A percentile compares a stretch with the other conserved stretches of the same genome.
Conservation (phyloP, 495 filamentous ascomycete genomes). For the Bacidia gigantensis region DNA sequence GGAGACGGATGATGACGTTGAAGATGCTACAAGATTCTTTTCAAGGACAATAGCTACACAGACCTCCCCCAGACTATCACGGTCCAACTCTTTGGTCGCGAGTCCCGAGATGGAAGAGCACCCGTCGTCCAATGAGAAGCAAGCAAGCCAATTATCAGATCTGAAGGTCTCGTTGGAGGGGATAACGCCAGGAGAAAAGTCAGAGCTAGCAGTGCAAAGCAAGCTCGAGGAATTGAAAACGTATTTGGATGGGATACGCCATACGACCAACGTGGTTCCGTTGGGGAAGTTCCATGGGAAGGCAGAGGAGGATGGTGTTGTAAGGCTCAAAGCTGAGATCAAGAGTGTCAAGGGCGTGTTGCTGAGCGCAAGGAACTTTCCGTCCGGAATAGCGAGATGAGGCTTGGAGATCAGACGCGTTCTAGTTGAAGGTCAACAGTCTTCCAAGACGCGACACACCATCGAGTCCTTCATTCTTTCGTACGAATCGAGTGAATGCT, state of each 20-base stretch:
- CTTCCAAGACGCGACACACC: too few species aligned
- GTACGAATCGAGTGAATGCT: too few species aligned
- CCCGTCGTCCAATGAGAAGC: background rate
- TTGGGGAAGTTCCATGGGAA: slow-evolving; percentile 30
- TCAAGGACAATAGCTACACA: slow-evolving; percentile 83
- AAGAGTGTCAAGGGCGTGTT: slow-evolving; percentile 86
- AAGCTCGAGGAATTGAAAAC: slow-evolving; percentile 32
- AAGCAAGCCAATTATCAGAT: slow-evolving; percentile 1
- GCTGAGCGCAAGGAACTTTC: slow-evolving; percentile 61
- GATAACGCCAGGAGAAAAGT: slow-evolving; percentile 1
- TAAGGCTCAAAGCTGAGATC: slow-evolving; percentile 69
- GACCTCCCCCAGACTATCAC: slow-evolving; percentile 45
- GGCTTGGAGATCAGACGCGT: background rate
- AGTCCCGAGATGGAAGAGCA: background rate
- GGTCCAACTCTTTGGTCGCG: slow-evolving; percentile 20
- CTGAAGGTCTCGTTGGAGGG: slow-evolving; percentile 4
- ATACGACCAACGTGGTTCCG: slow-evolving; percentile 18
- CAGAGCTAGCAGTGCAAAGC: slow-evolving; percentile 33
- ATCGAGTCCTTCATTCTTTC: too few species aligned
- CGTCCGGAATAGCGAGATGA: slow-evolving; percentile 12
- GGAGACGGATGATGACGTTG: slow-evolving; percentile 33
- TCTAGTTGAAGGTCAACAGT: too few species aligned
- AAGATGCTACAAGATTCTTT: slow-evolving; percentile 74
- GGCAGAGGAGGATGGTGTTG: slow-evolving; percentile 62
- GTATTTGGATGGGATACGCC: slow-evolving; percentile 36